A percentile compares a stretch with the other conserved stretches of the same genome.
Conservation (phyloP, 805 yeast genomes). For the Teunomyces pallodes region DNA sequence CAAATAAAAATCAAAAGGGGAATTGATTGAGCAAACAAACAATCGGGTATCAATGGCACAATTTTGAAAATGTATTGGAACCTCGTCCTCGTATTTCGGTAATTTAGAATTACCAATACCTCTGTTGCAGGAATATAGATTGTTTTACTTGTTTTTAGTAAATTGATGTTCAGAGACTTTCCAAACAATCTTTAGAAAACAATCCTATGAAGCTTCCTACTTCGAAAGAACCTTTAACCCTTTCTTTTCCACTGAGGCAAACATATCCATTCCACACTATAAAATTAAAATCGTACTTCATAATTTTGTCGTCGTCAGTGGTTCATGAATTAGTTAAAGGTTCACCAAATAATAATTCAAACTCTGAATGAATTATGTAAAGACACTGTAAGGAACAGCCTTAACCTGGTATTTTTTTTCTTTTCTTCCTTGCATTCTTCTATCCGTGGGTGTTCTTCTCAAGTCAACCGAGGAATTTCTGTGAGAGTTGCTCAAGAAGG, state of each 20-base stretch:
- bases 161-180: background rate
- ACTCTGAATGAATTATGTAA: slow-evolving; percentile 4
- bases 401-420: slow-evolving; percentile 27
- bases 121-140: background rate
- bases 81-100: background rate
- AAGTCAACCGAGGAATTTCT: slow-evolving; percentile 4
- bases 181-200: background rate
- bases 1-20: background rate
- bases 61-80: background rate
- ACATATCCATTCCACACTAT: background rate
- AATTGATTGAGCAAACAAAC: background rate
- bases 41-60: background rate
- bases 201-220: background rate
- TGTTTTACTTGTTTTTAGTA: background rate
- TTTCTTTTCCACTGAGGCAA: background rate
- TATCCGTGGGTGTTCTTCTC: slow-evolving; percentile 4
- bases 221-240: slow-evolving; percentile 1
- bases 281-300: background rate
- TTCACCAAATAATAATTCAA: slow-evolving; percentile 1
- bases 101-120: background rate
- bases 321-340: slow-evolving; percentile 1
- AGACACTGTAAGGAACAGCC: slow-evolving; percentile 20
- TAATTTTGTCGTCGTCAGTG: background rate
- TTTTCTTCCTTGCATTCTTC: slow-evolving; percentile 8
- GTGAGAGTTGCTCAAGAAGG: slow-evolving; percentile 14